Evolutionary conservation across 805 yeast genomes (phyloP), one percentile per base, ranked within the genome.

Genomic region (Pichia gijzeniarum): DNA sequence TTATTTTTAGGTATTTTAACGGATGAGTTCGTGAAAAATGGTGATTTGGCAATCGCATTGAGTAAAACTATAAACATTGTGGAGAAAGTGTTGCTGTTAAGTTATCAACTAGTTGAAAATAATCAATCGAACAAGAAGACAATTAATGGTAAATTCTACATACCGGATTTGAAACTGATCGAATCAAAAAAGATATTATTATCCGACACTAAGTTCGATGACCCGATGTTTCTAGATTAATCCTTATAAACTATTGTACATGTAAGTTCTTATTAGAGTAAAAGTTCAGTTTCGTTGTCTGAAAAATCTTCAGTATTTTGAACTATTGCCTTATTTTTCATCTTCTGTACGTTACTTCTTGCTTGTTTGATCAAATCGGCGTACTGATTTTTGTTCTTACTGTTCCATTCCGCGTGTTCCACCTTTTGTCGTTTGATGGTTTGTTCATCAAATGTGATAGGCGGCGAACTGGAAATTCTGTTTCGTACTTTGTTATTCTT

Each of bases 1-100:
- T 62, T 85, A 16, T 82, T 84, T 59, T 69, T 80, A 3, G 88
- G 82, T 1, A 56, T 85, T 14, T 51, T 84, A 17, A 70, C 82
- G 3, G 76, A 82, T 52, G 61, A 68, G 1, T 72, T 72, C 50
- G 65, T 66, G 45, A 60, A 65, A 52, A 58, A 57, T 45, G 41
- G 50, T 0, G 46, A 66, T 5, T 48, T 72, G 14, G 47, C 48
- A 0, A 48, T 51, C 0, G 67, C 79, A 2, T 53, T 76, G 25
- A 63, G 63, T 18, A 67, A 68, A 41, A 70, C 74, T 0, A 52
- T 75, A 5, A 51, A 63, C 2, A 60, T 65, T 19, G 71, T 74
- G 27, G 70, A 68, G 27, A 57, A 61, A 27, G 77, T 77, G 3
- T 54, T 77, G 16, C 53, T 60, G 20, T 48, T 67, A 20, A 73